Conservation (phyloP, 306 rosid genomes). For the Cajanus cajan region DNA sequence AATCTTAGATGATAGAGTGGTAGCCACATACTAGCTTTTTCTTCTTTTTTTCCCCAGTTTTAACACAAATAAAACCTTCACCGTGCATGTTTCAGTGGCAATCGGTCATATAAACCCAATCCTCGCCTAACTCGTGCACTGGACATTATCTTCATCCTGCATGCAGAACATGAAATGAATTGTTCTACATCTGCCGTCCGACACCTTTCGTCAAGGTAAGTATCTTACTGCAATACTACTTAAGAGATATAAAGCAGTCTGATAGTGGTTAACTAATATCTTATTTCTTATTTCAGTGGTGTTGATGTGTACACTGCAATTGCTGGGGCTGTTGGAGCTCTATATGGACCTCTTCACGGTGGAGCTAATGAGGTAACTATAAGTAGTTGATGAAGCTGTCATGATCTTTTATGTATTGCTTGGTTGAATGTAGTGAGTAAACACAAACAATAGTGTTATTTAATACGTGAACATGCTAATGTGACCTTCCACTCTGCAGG, state of each 20-base stretch:
- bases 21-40: not conserved
- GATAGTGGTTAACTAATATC: slow-evolving; percentile 3
- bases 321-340: slow-evolving; percentile 90
- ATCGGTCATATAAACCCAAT: slow-evolving; percentile 79
- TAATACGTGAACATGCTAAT: slow-evolving; percentile 11
- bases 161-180: slow-evolving; percentile 96
- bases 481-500: slow-evolving; percentile 52
- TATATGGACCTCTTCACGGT: slow-evolving; percentile 96
- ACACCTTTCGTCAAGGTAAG: slow-evolving; percentile 88
- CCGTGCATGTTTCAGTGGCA: slow-evolving; percentile 55
- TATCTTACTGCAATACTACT: slow-evolving; percentile 10
- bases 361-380: slow-evolving; percentile 88
- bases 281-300: slow-evolving; percentile 52
- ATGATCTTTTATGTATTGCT: not conserved
- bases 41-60: not conserved
- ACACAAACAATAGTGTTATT: not conserved
- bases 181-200: slow-evolving; percentile 92
- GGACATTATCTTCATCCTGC: slow-evolving; percentile 83
- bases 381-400: slow-evolving; percentile 9
- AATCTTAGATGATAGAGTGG: slow-evolving; percentile 8
- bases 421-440: not conserved
- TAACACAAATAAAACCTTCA: not conserved
- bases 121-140: slow-evolving; percentile 70
- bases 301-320: slow-evolving; percentile 94
- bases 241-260: not conserved